These are phyloP conservation scores for Pestalotiopsis sp. DNA, from an alignment of 2,329 filamentous ascomycete genomes.

Conservation along the genomic window DNA sequence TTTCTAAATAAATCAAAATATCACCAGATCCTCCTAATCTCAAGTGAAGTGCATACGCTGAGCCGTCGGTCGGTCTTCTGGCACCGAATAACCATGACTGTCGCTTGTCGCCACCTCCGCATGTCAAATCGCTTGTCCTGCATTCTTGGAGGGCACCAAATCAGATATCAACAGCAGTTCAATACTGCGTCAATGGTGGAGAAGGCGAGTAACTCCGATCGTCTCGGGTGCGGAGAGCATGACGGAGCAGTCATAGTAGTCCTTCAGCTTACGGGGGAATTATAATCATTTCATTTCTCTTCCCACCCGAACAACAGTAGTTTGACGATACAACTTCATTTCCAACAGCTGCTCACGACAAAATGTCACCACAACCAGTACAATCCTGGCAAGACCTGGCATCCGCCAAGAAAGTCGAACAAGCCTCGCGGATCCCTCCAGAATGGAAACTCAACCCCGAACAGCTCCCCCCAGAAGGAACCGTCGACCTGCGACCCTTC, in stretches of 20 bases:
- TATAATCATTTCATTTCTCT: not conserved
- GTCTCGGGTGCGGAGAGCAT: not conserved
- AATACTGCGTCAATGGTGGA: not conserved
- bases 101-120: not conserved
- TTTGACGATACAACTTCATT: not conserved
- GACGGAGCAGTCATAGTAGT: not conserved
- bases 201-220: not conserved
- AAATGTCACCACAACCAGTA: constrained; percentile 4
- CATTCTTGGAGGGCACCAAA: not conserved
- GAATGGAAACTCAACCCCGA: constrained; percentile 25
- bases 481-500: constrained; percentile 21
- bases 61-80: not conserved
- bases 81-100: not conserved
- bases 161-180: not conserved
- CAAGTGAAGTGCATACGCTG: not conserved
- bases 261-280: not conserved
- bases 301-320: too few relatives aligned
- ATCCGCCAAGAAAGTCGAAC: constrained; percentile 22
- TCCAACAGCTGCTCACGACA: not conserved
- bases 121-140: not conserved
- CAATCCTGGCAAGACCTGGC: constrained; percentile 25
- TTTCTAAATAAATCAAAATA: too few relatives aligned
- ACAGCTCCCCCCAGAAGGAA: constrained; percentile 19
- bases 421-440: constrained; percentile 20
- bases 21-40: too few relatives aligned